Base-by-base conservation (phyloP, 192 early-diverging fungal species). In the Coemansia sp. region DNA sequence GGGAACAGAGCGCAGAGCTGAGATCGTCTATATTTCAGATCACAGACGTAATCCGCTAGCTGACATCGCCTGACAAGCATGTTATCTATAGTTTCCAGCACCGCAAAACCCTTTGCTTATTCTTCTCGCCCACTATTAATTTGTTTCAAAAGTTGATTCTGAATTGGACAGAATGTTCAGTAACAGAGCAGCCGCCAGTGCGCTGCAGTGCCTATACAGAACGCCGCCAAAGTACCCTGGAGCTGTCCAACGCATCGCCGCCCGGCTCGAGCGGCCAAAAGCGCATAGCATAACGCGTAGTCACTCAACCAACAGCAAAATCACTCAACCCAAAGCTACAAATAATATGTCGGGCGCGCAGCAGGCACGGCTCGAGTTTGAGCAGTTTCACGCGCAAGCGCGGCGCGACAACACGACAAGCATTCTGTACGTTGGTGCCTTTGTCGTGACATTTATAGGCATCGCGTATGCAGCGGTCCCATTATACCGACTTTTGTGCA, bases 381-480 rank as follows among this genome's bases (percentile, higher is more conserved):
- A 17, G 45, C 70, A 55, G 45, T 67, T 71, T 49, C 57, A 80
- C 8, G 74, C 68, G 47, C 59, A 50, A n/a, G 57, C 68, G 17
- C 68, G 62, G 51, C 71, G 67, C 31, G 62, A 67, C 25, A 84
- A 84, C 71, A 47, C 57, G 7, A 67, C 83, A 0, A 84, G 75
- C 12, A 68, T 87, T 21, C 72, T 93, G 65, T 98, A 98, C 72
- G 86, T 90, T 22, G 84, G 86, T 9, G 86, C 94, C 0, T 84
- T 94, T 39, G 85, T 98, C 27, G 88, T 98, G 19, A 71, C 82
- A 19, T 93, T 95, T 57, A 49, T 96, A 4, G 97, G 95, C 21
- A 75, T 92, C 11, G 84, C 92, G 7, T 99, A 96, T 74, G 94
- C 94, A 3, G 91, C 95, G 2, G 97, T 98, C 5, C 97, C 97